These are phyloP conservation scores for Diaporthe sp. DNA, from an alignment of 2,329 filamentous ascomycete genomes.

Conservation along the genomic window DNA sequence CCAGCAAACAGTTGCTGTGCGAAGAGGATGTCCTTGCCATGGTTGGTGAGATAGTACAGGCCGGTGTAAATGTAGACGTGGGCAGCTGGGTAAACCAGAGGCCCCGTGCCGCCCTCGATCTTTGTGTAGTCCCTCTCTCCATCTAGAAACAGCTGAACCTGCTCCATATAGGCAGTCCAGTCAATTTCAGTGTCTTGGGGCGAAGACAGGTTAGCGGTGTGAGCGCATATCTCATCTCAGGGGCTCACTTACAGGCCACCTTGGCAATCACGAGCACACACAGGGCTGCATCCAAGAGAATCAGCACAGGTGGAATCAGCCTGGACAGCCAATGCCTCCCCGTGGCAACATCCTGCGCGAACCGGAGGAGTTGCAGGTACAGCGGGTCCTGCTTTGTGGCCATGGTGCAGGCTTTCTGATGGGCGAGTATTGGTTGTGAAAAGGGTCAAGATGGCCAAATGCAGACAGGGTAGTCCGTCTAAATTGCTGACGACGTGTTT, in stretches of 20 bases:
- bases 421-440: neutral
- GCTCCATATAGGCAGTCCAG: constrained; percentile 97
- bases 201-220: neutral
- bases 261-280: constrained; percentile 83
- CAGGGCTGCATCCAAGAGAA: constrained; percentile 78
- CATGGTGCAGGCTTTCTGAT: constrained; percentile 27
- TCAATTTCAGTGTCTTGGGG: constrained; percentile 91
- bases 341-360: constrained; percentile 58
- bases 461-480: neutral
- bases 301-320: constrained; percentile 70
- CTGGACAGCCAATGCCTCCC: constrained; percentile 64
- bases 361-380: constrained; percentile 45
- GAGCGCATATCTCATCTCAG: neutral
- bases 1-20: constrained; percentile 88
- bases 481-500: constrained; percentile 34
- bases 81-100: constrained; percentile 92
- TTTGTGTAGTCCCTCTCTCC: constrained; percentile 91
- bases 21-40: constrained; percentile 79
- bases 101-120: constrained; percentile 90
- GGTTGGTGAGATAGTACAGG: constrained; percentile 82
- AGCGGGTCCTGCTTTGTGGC: constrained; percentile 34
- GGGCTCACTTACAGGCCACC: constrained; percentile 77
- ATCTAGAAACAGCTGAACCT: constrained; percentile 81
- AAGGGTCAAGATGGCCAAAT: neutral
- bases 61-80: constrained; percentile 92